Evolutionary conservation across 345 rosid genomes (phyloP), one percentile per base, ranked within the genome.

Genomic region (Diplotaxis tenuifolia): DNA sequence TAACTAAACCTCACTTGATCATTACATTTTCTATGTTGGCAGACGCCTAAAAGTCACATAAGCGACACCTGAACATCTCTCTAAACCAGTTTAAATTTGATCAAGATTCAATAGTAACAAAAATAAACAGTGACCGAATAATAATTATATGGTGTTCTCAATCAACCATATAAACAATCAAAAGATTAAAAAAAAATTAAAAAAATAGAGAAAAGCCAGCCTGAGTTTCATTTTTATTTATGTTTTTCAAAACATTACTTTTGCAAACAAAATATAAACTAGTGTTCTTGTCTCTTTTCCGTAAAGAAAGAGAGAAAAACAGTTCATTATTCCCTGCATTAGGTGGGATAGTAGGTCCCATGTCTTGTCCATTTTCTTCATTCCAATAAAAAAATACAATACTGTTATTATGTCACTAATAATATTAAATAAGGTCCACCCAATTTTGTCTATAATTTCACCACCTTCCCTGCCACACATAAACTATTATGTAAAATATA

Each of bases 291-390:
- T 45, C 64, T 29, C 36, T 59, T 67, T 59, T 67, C 23, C 29
- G 60, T 18, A 3, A 61, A 16, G 16, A 25, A 27, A 54, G 19
- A 6, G 16, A 61, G 7, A 18, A 63, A 57, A 50, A 52, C 69
- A 66, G 73, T 65, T 56, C 28, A 71, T 60, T 62, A 68, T 68
- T 60, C 52, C 38, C 80, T 77, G 42, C 73, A 71, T 77, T 77
- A 77, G 80, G 76, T 77, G 80, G 68, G 66, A 77, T 42, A 77
- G 53, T 67, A 38, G 73, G 77, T 72, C 81, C 73, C 81, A 78
- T 60, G 74, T 72, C 70, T 78, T 67, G 65, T 67, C 81, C 73
- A 72, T 67, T 72, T 67, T 61, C 40, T 50, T 25, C 60, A 65
- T 64, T 61, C 29, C 50, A 70, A 36, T 70, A 53, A 10, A 58